Evolutionary conservation across 192 early-diverging fungal species (phyloP), one percentile per base, ranked within the genome.

Genomic region (Phycomyces blakesleeanus): DNA sequence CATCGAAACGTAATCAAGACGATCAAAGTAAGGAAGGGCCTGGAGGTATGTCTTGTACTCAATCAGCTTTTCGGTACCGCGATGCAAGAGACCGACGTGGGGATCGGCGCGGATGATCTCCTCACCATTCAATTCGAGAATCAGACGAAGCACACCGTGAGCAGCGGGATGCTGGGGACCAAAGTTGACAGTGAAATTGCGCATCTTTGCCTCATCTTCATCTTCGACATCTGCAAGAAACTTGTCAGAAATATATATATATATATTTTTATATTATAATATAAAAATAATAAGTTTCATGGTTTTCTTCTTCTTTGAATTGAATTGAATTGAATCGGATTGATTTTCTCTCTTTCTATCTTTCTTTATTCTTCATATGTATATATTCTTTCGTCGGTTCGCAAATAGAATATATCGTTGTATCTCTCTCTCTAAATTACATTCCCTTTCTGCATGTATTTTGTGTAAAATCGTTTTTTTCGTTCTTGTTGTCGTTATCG

Each of bases 101-200:
- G 97, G 97, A 78, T 98, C 97, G 14, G 94, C 92, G 51, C 93
- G 84, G 12, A 95, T 72, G 55, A 99, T 89, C 62, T 91, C 83
- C 74, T 97, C 95, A 38, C 95, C 97, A 59, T 89, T 82, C 56
- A 99, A 79, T 74, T 97, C 95, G 63, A 97, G 70, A 76, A 99
- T 95, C 74, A 99, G 71, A 54, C 74, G 68, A 29, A 76, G 56
- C 60, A 76, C 74, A 67, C 74, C 74, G 89, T 99, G 97, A 44
- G 97, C 97, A 26, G 97, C 97, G 20, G 97, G 97, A 81, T 99
- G 97, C 81, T 99, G 97, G 22, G 97, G 97, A 39, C 97, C 97
- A 81, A 99, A 99, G 83, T 99, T 99, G 78, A 99, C 85, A 40
- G 97, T 99, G 80, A 90, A 98, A 49, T 83, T 79, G 41, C 81